Evolutionary conservation across 2,329 filamentous ascomycete species (phyloP).

Genomic region (Cyanodermella asteris): DNA sequence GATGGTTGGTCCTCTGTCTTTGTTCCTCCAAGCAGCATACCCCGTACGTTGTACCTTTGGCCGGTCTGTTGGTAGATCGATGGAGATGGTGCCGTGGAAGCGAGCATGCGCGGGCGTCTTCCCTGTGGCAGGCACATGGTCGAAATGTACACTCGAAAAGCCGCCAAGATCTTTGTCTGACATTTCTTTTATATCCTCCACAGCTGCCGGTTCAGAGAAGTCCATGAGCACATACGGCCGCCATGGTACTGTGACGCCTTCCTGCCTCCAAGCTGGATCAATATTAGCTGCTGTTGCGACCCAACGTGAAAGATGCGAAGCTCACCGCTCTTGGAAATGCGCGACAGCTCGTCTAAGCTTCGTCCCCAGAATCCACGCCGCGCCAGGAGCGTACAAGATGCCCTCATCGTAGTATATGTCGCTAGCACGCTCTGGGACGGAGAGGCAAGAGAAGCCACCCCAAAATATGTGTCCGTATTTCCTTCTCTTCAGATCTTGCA

Average conservation of each 20-base stretch:
- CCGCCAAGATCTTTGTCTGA: slow-evolving; percentile 73
- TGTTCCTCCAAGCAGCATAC: slow-evolving; percentile 77
- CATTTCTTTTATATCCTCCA: slow-evolving; percentile 46
- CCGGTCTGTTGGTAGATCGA: slow-evolving; percentile 50
- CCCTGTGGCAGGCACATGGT: slow-evolving; percentile 27
- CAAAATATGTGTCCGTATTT: too few species aligned
- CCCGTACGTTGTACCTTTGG: slow-evolving; percentile 60
- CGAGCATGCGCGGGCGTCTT: slow-evolving; percentile 40
- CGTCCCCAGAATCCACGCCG: slow-evolving; percentile 31
- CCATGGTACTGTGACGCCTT: slow-evolving; percentile 16
- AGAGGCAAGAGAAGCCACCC: too few species aligned
- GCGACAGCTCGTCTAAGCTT: slow-evolving; percentile 36
- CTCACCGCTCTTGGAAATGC: slow-evolving; percentile 32
- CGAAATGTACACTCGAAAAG: slow-evolving; percentile 52
- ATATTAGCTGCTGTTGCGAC: too few species aligned
- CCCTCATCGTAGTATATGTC: too few species aligned
- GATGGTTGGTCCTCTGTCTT: slow-evolving; percentile 52
- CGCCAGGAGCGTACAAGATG: slow-evolving; percentile 5
- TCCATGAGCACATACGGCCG: slow-evolving; percentile 19
- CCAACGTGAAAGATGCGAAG: slow-evolving; percentile 2
- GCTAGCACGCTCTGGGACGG: too few species aligned
- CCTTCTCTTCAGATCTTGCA: too few species aligned
- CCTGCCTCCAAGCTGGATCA: slow-evolving; percentile 19
- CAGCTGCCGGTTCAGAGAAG: slow-evolving; percentile 15
- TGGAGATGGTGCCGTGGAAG: slow-evolving; percentile 79